A percentile compares a stretch with the other conserved stretches of the same genome.
Conservation (phyloP, 2,329 filamentous ascomycete species). For the Alternaria gansuensis region DNA sequence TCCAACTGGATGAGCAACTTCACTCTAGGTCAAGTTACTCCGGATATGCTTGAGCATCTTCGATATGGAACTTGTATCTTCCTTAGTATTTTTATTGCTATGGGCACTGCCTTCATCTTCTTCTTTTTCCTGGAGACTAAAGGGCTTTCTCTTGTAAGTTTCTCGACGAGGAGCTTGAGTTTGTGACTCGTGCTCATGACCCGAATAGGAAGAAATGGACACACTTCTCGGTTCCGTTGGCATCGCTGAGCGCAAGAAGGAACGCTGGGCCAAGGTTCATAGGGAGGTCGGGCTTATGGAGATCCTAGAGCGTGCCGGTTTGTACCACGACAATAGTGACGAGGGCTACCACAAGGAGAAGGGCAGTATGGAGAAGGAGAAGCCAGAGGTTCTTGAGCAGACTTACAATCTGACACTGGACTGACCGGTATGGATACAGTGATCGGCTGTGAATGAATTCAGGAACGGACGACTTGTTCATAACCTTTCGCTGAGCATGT, state of each 20-base stretch:
- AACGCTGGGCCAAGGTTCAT: constrained; percentile 77
- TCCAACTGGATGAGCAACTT: constrained; percentile 62
- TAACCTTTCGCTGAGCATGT: constrained; percentile 13
- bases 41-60: constrained; percentile 71
- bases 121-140: constrained; percentile 66
- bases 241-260: constrained; percentile 70
- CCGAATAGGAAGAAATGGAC: constrained; percentile 67
- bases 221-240: constrained; percentile 73
- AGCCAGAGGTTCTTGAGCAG: constrained; percentile 23
- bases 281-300: constrained; percentile 70
- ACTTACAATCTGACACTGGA: neutral
- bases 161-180: constrained; percentile 61
- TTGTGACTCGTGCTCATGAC: neutral
- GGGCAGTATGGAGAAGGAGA: constrained; percentile 24
- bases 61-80: constrained; percentile 76
- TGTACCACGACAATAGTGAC: constrained; percentile 14
- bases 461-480: neutral
- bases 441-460: neutral
- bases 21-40: constrained; percentile 74
- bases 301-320: constrained; percentile 31
- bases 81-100: constrained; percentile 71
- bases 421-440: no score
- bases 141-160: constrained; percentile 53
- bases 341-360: constrained; percentile 1
- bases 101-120: constrained; percentile 66